Evolutionary conservation across 169 alveolate genomes (phyloP).

Genomic region (Plasmodium vinckei): DNA sequence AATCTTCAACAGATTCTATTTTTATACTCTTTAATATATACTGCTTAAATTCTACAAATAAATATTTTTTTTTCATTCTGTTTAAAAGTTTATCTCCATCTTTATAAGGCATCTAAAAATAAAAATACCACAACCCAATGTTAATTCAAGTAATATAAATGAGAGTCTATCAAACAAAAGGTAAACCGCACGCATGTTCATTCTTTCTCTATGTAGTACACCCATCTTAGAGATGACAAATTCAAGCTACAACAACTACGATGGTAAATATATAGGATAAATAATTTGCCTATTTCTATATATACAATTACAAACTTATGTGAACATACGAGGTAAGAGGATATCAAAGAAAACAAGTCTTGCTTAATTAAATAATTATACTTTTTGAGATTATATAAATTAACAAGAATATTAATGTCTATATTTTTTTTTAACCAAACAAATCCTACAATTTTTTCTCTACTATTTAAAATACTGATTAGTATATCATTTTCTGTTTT

Average conservation of each 20-base stretch:
- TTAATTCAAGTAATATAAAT: background rate
- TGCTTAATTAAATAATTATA: conserved; percentile 29
- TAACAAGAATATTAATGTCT: conserved; percentile 40
- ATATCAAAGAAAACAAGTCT: conserved; percentile 10
- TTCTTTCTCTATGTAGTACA: too few relatives aligned
- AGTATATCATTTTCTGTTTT: conserved; percentile 52
- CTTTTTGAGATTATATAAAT: conserved; percentile 38
- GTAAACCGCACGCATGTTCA: too few relatives aligned
- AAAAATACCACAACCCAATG: background rate
- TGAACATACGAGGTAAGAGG: conserved; percentile 3
- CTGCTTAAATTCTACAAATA: conserved; percentile 65
- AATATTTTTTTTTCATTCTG: conserved; percentile 57
- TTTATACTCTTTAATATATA: conserved; percentile 28
- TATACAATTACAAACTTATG: background rate
- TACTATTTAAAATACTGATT: conserved; percentile 28
- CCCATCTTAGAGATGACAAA: too few relatives aligned
- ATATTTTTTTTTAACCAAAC: conserved; percentile 50
- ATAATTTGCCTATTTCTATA: background rate
- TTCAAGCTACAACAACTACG: too few relatives aligned
- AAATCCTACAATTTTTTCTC: conserved; percentile 57
- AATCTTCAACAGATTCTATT: conserved; percentile 16
- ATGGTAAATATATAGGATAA: too few relatives aligned
- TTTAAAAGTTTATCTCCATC: conserved; percentile 26
- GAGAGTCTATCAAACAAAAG: too few relatives aligned
- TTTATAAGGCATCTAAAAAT: conserved; percentile 17